A percentile compares a stretch with the other conserved stretches of the same genome.
Evolutionary conservation across 2,329 filamentous ascomycete genomes (phyloP).

Genomic region (Endothia cerciana): DNA sequence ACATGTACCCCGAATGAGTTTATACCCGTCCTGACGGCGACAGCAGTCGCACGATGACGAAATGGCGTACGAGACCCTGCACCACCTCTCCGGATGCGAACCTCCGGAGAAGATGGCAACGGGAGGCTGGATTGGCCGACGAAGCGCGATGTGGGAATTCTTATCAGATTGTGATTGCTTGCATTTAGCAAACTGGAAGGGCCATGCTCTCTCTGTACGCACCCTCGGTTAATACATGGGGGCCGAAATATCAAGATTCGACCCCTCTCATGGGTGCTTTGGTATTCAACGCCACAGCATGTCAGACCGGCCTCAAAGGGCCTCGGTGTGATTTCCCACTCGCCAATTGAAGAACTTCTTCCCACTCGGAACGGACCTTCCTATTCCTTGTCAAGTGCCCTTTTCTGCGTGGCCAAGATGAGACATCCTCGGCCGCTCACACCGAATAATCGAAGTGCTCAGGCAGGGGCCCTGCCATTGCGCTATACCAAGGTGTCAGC

Average conservation of each 20-base stretch:
- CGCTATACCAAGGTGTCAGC: not conserved
- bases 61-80: not conserved
- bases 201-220: not conserved
- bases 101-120: not conserved
- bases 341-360: not conserved
- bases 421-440: not conserved
- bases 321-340: not conserved
- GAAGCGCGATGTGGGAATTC: not conserved
- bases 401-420: not conserved
- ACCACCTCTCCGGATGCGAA: not conserved
- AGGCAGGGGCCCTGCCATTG: not conserved
- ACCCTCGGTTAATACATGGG: not conserved
- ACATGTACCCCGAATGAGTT: not conserved
- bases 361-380: not conserved
- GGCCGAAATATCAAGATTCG: not conserved
- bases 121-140: not conserved
- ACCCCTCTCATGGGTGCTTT: not conserved
- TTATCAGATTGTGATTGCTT: not conserved
- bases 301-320: not conserved
- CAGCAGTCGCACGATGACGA: slow-evolving; percentile 2
- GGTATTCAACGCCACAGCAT: not conserved
- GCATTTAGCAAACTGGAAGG: not conserved
- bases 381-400: not conserved
- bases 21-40: slow-evolving; percentile 2
- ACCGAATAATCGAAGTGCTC: not conserved